Evolutionary conservation across 352 stramenopile genomes (phyloP).

Genomic region (Phytophthora hibernalis): DNA sequence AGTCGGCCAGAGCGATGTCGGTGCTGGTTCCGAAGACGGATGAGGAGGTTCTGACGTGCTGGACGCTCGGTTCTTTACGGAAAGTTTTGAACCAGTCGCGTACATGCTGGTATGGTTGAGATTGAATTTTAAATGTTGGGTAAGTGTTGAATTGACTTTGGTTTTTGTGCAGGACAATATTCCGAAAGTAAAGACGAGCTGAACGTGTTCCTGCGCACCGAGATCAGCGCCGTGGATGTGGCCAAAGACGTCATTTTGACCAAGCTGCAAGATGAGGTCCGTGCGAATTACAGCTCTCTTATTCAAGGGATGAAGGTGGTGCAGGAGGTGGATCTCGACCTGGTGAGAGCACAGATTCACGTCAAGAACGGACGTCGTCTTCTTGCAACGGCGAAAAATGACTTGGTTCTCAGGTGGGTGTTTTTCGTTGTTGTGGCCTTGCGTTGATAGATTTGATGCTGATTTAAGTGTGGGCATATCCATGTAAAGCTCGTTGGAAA

Average conservation of each 20-base stretch:
- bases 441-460: neutral
- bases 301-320: slow-evolving; percentile 90
- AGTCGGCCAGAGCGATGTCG: slow-evolving; percentile 56
- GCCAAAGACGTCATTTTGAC: slow-evolving; percentile 79
- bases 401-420: slow-evolving; percentile 71
- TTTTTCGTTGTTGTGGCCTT: neutral
- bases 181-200: slow-evolving; percentile 51
- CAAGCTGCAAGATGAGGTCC: slow-evolving; percentile 86
- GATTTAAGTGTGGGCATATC: neutral
- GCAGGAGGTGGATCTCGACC: slow-evolving; percentile 87
- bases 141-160: neutral
- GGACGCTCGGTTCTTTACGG: slow-evolving; percentile 84
- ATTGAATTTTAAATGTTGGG: neutral
- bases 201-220: slow-evolving; percentile 74
- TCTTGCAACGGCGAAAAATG: slow-evolving; percentile 71
- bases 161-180: slow-evolving; percentile 62
- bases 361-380: slow-evolving; percentile 87
- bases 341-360: slow-evolving; percentile 86
- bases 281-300: slow-evolving; percentile 76
- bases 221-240: slow-evolving; percentile 86
- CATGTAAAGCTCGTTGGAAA: slow-evolving; percentile 68
- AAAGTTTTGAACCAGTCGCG: slow-evolving; percentile 73
- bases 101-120: slow-evolving; percentile 64
- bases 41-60: slow-evolving; percentile 76
- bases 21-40: slow-evolving; percentile 70